Evolutionary conservation across 2,329 filamentous ascomycete species (phyloP).

Genomic region (Xylariaceae sp.): DNA sequence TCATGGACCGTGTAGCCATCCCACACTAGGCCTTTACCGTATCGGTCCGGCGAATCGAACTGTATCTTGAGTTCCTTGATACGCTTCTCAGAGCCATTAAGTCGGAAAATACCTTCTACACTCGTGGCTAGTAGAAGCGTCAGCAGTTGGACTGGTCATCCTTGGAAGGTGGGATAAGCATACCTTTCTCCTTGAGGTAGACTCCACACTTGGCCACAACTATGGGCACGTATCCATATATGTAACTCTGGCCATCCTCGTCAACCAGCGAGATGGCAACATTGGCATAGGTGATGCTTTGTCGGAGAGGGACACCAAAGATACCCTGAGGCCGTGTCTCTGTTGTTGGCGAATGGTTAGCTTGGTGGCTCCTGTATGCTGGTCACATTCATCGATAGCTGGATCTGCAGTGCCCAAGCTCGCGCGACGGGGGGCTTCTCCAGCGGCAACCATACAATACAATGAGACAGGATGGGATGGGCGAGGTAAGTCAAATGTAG

Average conservation of each 20-base stretch:
- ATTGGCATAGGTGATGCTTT: constrained; percentile 96
- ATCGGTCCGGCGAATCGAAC: constrained; percentile 92
- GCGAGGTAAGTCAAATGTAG: no score
- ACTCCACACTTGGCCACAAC: constrained; percentile 98
- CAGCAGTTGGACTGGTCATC: constrained; percentile 14
- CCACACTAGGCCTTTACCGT: constrained; percentile 96
- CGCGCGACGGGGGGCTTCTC: no score
- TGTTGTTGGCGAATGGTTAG: constrained; percentile 29
- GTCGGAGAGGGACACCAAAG: constrained; percentile 88
- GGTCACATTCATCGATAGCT: background rate
- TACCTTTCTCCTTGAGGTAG: constrained; percentile 96
- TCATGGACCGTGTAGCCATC: constrained; percentile 97
- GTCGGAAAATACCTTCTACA: constrained; percentile 92
- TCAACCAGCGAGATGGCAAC: constrained; percentile 96
- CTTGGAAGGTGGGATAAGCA: constrained; percentile 30
- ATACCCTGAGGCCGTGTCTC: constrained; percentile 67
- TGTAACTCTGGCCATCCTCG: constrained; percentile 89
- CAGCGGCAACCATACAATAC: no score
- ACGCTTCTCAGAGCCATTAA: constrained; percentile 94
- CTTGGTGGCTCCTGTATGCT: constrained; percentile 2
- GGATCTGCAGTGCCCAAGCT: no score
- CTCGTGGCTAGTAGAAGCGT: constrained; percentile 67
- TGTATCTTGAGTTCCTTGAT: constrained; percentile 93
- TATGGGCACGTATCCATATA: constrained; percentile 97
- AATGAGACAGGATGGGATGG: no score